Evolutionary conservation across 179 eudicot species (phyloP), one percentile per base, ranked within the genome.

Genomic region (Beta lomatogona): DNA sequence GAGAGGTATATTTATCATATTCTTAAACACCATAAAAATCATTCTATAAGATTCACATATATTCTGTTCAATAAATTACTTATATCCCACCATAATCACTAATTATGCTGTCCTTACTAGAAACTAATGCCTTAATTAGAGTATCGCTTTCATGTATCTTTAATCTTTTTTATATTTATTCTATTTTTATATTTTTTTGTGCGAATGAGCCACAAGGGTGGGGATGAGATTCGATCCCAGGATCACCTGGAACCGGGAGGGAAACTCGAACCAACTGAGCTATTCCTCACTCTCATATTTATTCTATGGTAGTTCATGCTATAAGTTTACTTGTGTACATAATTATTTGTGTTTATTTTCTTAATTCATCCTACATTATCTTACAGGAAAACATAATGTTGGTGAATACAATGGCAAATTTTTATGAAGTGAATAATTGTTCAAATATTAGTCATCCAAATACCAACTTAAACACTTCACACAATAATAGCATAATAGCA

Each of bases 361-460:
- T 16, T 76, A 21, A 3, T 28, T 48, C 36, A 52, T 64, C 36
- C 4, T 50, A 66, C 73, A 77, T 53, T 58, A 13, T 41, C 5
- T 53, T 28, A 2, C 18, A 54, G 64, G 54, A 4, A 2, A 19
- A 8, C 22, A 60, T 13, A 18, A 84, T 84, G 86, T 72, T 80
- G 77, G 81, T 77, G 81, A 80, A 84, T 77, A 76, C 75, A 55
- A 80, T 84, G 86, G 54, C 83, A 55, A 84, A 68, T 65, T 71
- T 53, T 31, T 77, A 80, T 80, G 86, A 84, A 73, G 36, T 71
- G 0, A 83, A 81, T 71, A 63, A 53, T n/a, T n/a, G n/a, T n/a
- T n/a, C n/a, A n/a, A n/a, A n/a, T n/a, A n/a, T n/a, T n/a, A n/a
- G n/a, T n/a, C n/a, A n/a, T n/a, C n/a, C n/a, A 75, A 83, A 18